Evolutionary conservation across 2,329 filamentous ascomycete species (phyloP), one percentile per base, ranked within the genome.

Genomic region (Cadophora gregata): DNA sequence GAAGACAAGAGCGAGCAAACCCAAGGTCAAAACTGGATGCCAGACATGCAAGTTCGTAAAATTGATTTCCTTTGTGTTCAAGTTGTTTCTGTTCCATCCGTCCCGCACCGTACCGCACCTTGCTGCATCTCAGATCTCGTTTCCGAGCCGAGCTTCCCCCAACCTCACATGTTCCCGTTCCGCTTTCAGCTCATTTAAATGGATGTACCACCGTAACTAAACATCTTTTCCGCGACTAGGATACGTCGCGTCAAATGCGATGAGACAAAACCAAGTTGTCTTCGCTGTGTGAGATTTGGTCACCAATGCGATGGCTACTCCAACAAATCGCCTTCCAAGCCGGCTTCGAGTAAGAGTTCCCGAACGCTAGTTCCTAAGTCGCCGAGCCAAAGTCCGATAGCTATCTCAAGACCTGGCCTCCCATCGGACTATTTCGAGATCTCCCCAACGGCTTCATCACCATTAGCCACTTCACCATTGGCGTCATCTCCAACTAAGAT

Each of bases 181-280:
- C 31, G 2, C 27, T 25, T 14, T 42, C 55, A 42, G 25, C 10
- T 16, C 1, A 5, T 9, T 9, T 25, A 8, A 19, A 27, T 31
- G 47, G n/a, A 60, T 56, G 24, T 33, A 38, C 48, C 25, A 64
- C 53, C 27, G 59, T 66, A 63, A 66, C 55, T 63, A 51, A 62
- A 66, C 24, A 42, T 63, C 19, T 59, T 6, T 29, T 51, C 38
- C 53, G 60, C 50, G 14, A 50, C 10, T 38, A 76, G 75, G 65
- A 75, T 75, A 21, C 65, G 76, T 48, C 68, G 73, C 62, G 74
- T 77, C 10, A 77, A 77, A 68, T 77, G 75, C 63, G 76, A 77
- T 53, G 75, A 77, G 58, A 72, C 72, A 4, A 76, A 75, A 61
- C 75, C 75, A 3, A 67, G 45, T 16, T 77, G 76, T 67, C 59